Conservation (phyloP, 2,329 filamentous ascomycete species). For the Pyrenochaeta sp. region DNA sequence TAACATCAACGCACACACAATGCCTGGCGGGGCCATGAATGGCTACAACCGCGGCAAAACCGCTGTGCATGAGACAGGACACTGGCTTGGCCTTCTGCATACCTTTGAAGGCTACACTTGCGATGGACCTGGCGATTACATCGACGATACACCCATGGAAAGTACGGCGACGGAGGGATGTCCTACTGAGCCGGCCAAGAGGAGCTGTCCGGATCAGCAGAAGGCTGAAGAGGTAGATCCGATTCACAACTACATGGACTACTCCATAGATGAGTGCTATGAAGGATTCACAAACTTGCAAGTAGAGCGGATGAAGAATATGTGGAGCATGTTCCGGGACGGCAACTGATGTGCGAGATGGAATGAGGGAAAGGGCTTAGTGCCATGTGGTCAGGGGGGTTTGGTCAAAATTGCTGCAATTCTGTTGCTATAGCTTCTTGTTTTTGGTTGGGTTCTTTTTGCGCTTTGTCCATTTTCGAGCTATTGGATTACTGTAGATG, state of each 20-base stretch:
- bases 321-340: slow-evolving; percentile 58
- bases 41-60: slow-evolving; percentile 61
- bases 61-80: slow-evolving; percentile 58
- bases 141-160: slow-evolving; percentile 56
- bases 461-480: neutral
- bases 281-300: slow-evolving; percentile 61
- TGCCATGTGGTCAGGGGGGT: neutral
- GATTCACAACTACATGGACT: slow-evolving; percentile 70
- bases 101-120: slow-evolving; percentile 58
- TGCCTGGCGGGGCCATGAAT: slow-evolving; percentile 60
- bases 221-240: slow-evolving; percentile 53
- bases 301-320: slow-evolving; percentile 59
- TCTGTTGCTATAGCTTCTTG: neutral
- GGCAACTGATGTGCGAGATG: slow-evolving; percentile 34
- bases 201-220: slow-evolving; percentile 59
- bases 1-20: slow-evolving; percentile 65
- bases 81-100: slow-evolving; percentile 59
- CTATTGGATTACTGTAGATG: neutral
- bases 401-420: neutral
- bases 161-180: slow-evolving; percentile 62
- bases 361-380: neutral
- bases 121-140: slow-evolving; percentile 55
- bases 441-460: neutral
- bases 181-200: slow-evolving; percentile 57
- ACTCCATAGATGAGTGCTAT: slow-evolving; percentile 65